phyloP scores from a whole-genome alignment of 163 green algal genomes.

The Volvox carteri region DNA sequence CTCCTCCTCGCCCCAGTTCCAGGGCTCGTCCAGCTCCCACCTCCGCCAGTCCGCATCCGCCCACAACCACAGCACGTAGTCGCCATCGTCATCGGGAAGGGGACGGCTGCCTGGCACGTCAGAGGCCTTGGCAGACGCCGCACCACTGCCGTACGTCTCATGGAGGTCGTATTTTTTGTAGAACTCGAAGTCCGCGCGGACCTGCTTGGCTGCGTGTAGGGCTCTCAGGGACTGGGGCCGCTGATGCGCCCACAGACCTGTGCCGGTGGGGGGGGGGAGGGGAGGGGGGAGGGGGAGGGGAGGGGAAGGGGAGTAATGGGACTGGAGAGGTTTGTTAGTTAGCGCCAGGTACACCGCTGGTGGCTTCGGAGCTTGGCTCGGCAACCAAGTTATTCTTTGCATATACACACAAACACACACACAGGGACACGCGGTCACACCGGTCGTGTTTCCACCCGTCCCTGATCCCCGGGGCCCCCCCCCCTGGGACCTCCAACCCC shows the following conservation, averaged over 20 bases:
- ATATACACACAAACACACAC: too few species aligned
- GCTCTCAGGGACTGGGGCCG: conserved; percentile 61
- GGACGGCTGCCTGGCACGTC: too few species aligned
- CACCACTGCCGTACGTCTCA: conserved; percentile 47
- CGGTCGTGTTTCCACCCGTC: too few species aligned
- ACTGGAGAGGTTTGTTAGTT: too few species aligned
- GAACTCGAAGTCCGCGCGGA: conserved; percentile 59
- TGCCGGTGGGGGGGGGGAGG: neutral
- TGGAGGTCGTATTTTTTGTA: conserved; percentile 63
- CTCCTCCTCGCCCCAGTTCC: conserved; percentile 69
- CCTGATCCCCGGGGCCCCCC: too few species aligned
- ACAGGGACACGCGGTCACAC: too few species aligned
- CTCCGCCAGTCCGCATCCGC: conserved; percentile 74
- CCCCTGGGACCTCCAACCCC: too few species aligned
- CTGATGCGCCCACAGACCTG: conserved; percentile 69
- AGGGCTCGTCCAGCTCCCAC: conserved; percentile 70
- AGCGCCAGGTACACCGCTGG: too few species aligned
- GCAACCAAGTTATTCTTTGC: too few species aligned
- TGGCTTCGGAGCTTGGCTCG: too few species aligned
- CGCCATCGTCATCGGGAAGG: conserved; percentile 48
- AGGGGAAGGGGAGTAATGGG: too few species aligned
- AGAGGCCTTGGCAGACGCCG: conserved; percentile 18
- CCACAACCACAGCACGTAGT: conserved; percentile 68
- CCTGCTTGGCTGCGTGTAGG: conserved; percentile 25
- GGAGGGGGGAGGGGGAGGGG: too few species aligned